Evolutionary conservation across 1,284 basidiomycete species (phyloP), one percentile per base, ranked within the genome.

Genomic region (Cutaneotrichosporon cutaneum): DNA sequence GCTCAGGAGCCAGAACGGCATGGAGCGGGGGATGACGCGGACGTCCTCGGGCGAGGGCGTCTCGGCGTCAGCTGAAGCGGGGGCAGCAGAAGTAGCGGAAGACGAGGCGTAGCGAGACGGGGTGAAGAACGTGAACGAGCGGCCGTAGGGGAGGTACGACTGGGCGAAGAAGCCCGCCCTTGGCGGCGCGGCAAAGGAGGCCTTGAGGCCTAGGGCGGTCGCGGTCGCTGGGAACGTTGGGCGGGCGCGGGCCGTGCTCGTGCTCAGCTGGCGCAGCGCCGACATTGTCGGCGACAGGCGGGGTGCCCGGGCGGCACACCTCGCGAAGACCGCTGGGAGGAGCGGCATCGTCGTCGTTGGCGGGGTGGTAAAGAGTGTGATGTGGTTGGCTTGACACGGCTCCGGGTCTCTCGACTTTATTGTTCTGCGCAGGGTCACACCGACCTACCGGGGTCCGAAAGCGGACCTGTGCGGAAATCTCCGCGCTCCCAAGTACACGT

Each of bases 1-100:
- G 42, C 85, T 77, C 71, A 94, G 83, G 21, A 98, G 85, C 89
- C 94, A 96, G 65, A 85, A 72, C 0, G 81, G 79, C 6, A 98
- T 90, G 13, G 86, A 81, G 0, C 88, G 89, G 1, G 88, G 82
- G 9, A 93, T 87, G 26, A 92, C 55, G 45, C 64, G 64, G 35
- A 63, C 83, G 18, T 86, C 78, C 0, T 86, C 87, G 18, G 33
- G 80, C 73, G 27, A 77, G 65, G 21, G 72, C 56, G 14, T 14
- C 7, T n/a, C n/a, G n/a, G 27, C 11, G 11, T 22, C 59, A 42
- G 45, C 32, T 8, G 35, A 11, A 36, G 35, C 14, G 35, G 35
- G 16, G 30, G 56, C 51, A 11, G 62, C 27, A 14, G 56, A 4
- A 14, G 47, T 53, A 30, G 59, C 35, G n/a, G 59, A 61, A 26